These are phyloP conservation scores for Cercospora berteroae DNA, from an alignment of 2,329 filamentous ascomycete genomes.

Conservation along the genomic window DNA sequence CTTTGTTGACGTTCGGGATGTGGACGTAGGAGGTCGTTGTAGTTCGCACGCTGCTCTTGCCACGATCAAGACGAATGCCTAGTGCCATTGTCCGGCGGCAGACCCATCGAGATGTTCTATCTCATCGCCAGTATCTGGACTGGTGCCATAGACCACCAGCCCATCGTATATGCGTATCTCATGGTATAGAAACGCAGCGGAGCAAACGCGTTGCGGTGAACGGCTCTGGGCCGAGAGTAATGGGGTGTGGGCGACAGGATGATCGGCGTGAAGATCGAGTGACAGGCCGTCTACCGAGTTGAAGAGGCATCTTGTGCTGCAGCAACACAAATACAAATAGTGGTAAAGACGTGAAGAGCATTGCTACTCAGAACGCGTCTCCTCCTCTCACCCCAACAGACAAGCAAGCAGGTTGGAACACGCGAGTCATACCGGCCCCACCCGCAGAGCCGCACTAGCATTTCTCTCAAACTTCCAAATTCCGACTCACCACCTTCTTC, in stretches of 20 bases:
- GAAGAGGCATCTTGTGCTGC: too few species aligned
- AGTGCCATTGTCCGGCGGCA: neutral
- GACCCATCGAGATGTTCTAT: neutral
- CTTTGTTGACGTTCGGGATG: neutral
- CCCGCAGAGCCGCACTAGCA: slow-evolving; percentile 5
- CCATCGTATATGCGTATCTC: neutral
- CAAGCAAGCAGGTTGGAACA: neutral
- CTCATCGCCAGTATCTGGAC: too few species aligned
- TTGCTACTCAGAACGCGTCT: neutral
- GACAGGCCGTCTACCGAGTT: too few species aligned
- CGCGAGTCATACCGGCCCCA: slow-evolving; percentile 7
- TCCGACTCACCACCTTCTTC: slow-evolving; percentile 13
- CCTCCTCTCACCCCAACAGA: neutral
- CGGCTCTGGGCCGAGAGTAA: neutral
- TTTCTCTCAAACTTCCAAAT: slow-evolving; percentile 5
- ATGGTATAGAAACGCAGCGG: too few species aligned
- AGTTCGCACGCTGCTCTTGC: neutral
- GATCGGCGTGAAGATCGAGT: neutral
- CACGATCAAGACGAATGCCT: neutral
- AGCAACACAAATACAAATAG: too few species aligned
- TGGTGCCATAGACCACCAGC: neutral
- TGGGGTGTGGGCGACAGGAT: neutral
- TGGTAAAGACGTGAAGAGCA: neutral
- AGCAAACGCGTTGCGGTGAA: neutral
- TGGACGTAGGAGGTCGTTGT: neutral